A percentile compares a stretch with the other conserved stretches of the same genome.
These are phyloP conservation scores for Aspergillus indologenus DNA, from an alignment of 495 filamentous ascomycete genomes.

Conservation along the genomic window DNA sequence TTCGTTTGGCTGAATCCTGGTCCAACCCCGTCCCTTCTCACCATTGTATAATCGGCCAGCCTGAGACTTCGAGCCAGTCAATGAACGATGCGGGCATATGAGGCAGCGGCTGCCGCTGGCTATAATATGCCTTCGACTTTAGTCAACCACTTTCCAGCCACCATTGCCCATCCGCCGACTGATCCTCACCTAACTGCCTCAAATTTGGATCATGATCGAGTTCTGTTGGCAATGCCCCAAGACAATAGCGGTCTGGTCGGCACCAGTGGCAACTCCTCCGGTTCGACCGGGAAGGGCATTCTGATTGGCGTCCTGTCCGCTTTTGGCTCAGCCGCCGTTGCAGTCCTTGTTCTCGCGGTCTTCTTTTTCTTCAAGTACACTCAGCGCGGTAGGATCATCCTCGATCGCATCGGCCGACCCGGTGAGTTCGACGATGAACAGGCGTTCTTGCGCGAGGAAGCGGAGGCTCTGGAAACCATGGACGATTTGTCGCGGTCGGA, in stretches of 20 bases:
- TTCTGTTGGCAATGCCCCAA: constrained; percentile 28
- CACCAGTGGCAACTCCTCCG: constrained; percentile 40
- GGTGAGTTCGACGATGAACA: constrained; percentile 99
- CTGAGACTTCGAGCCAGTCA: constrained; percentile 20
- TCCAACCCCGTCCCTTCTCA: not conserved
- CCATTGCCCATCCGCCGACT: constrained; percentile 12
- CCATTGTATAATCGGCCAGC: constrained; percentile 10
- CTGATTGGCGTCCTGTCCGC: constrained; percentile 95
- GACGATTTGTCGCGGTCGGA: constrained; percentile 88
- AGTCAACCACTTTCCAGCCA: constrained; percentile 31
- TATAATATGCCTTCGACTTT: constrained; percentile 38
- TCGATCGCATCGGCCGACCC: constrained; percentile 89
- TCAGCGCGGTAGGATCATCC: constrained; percentile 79
- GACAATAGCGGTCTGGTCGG: constrained; percentile 24
- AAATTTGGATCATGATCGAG: constrained; percentile 34
- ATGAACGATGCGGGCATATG: constrained; percentile 48
- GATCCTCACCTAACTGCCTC: constrained; percentile 17
- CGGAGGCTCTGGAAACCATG: constrained; percentile 91
- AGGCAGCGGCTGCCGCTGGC: constrained; percentile 43
- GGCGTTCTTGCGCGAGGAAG: constrained; percentile 86
- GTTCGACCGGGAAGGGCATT: constrained; percentile 72
- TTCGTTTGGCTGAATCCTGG: constrained; percentile 1
- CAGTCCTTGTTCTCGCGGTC: constrained; percentile 73
- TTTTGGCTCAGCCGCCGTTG: constrained; percentile 85
- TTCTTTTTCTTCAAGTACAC: constrained; percentile 96